Evolutionary conservation across 208 protist species (phyloP).

Genomic region (Balamuthia mandrillaris): DNA sequence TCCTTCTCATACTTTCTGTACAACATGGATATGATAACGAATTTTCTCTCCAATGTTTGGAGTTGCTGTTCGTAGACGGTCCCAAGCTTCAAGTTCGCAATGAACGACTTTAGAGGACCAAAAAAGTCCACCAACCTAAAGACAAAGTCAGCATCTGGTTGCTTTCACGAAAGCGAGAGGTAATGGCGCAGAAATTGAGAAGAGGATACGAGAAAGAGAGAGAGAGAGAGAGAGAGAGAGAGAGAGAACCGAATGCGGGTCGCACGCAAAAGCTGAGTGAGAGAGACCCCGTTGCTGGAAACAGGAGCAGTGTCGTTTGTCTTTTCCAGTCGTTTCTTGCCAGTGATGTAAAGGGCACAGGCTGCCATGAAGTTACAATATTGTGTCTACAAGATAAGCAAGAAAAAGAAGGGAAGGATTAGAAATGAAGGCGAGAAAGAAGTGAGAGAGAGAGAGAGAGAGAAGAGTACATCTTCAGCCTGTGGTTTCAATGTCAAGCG

Average conservation of each 20-base stretch:
- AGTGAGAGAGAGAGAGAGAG: too few relatives aligned
- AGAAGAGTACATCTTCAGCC: too few relatives aligned
- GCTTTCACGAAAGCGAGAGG: neutral
- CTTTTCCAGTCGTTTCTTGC: neutral
- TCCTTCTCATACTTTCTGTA: slow-evolving; percentile 30
- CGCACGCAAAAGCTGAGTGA: slow-evolving; percentile 17
- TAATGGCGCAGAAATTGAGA: neutral
- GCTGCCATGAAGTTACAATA: too few relatives aligned
- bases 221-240: neutral
- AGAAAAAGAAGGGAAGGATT: too few relatives aligned
- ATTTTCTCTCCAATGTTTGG: slow-evolving; percentile 4
- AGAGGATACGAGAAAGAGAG: neutral
- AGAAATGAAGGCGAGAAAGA: too few relatives aligned
- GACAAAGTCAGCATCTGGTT: neutral
- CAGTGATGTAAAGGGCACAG: slow-evolving; percentile 12
- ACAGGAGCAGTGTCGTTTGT: neutral
- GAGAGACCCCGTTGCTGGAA: neutral
- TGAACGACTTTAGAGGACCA: slow-evolving; percentile 13
- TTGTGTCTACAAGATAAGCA: too few relatives aligned
- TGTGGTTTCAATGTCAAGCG: too few relatives aligned
- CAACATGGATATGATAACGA: slow-evolving; percentile 20
- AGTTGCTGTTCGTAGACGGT: neutral
- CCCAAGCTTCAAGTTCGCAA: slow-evolving; percentile 2
- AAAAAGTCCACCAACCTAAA: slow-evolving; percentile 33
- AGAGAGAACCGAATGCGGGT: neutral